phyloP scores from a whole-genome alignment of 495 filamentous ascomycete genomes.

The Trichoderma virens region DNA sequence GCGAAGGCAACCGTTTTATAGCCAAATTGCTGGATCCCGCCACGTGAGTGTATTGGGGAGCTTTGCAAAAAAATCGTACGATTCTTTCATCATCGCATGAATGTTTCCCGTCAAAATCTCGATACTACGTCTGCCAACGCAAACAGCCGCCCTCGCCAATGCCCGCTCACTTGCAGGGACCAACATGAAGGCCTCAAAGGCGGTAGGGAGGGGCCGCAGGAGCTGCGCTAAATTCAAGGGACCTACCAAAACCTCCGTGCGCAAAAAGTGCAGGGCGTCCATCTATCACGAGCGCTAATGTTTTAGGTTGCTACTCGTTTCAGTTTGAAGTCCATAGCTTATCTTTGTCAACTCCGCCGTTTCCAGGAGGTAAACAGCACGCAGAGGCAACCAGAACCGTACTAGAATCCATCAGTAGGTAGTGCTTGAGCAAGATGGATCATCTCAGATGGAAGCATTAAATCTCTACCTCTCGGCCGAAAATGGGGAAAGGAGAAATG shows the following conservation, averaged over 20 bases:
- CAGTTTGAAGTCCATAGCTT: background rate
- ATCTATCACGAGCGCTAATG: background rate
- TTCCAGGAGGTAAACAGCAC: background rate
- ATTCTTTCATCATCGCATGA: conserved; percentile 7
- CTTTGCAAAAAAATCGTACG: background rate
- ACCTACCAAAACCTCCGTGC: background rate
- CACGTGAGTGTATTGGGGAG: background rate
- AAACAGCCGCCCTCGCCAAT: background rate
- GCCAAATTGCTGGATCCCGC: background rate
- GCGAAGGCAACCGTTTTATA: background rate
- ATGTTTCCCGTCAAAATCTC: background rate
- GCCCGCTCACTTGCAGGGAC: background rate
- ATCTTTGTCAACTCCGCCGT: background rate
- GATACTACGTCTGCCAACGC: background rate
- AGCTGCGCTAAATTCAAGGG: background rate
- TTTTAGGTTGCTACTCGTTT: background rate
- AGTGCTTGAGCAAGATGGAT: no score
- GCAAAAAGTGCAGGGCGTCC: background rate
- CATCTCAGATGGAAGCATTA: no score
- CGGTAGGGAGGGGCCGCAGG: background rate
- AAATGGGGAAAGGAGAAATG: no score
- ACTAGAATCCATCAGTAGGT: no score
- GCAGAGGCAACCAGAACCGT: background rate
- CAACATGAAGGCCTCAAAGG: background rate
- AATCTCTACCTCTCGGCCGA: no score